Percentiles rank a stretch among this genome's conserved stretches.
Conservation (phyloP, 768 basidiomycete species). For the Serendipita vermifera region DNA sequence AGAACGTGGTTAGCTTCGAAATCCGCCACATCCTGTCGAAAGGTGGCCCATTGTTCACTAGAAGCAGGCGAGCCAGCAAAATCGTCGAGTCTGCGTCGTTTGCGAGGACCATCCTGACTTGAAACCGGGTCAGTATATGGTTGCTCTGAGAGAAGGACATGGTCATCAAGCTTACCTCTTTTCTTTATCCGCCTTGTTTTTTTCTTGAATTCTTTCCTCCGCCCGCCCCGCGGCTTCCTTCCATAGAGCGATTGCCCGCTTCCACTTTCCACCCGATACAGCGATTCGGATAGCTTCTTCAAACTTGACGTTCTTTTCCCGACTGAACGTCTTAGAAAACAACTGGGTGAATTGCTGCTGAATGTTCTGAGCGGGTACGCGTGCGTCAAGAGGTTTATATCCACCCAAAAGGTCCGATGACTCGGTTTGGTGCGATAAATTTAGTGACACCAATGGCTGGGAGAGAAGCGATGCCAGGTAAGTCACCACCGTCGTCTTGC, state of each 20-base stretch:
- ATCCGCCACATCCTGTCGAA: conserved; percentile 53
- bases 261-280: conserved; percentile 75
- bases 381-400: conserved; percentile 88
- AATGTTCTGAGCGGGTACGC: conserved; percentile 56
- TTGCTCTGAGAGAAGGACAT: neutral
- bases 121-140: conserved; percentile 21
- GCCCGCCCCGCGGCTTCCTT: conserved; percentile 60
- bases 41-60: conserved; percentile 48
- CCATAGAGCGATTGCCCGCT: conserved; percentile 71
- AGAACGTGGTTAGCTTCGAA: conserved; percentile 87
- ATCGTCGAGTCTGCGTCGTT: conserved; percentile 52
- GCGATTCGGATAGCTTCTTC: conserved; percentile 71
- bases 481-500: conserved; percentile 87
- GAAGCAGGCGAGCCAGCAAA: conserved; percentile 30
- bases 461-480: conserved; percentile 70
- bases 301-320: conserved; percentile 78
- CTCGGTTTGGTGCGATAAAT: conserved; percentile 93
- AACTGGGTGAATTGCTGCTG: conserved; percentile 65
- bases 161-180: neutral
- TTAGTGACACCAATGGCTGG: conserved; percentile 71
- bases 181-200: conserved; percentile 3
- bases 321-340: conserved; percentile 78
- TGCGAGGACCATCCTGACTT: conserved; percentile 41
- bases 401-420: conserved; percentile 88
- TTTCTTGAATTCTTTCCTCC: conserved; percentile 38